Evolutionary conservation across 148 eudicot species (phyloP).

Genomic region (Fagopyrum homotropicum): DNA sequence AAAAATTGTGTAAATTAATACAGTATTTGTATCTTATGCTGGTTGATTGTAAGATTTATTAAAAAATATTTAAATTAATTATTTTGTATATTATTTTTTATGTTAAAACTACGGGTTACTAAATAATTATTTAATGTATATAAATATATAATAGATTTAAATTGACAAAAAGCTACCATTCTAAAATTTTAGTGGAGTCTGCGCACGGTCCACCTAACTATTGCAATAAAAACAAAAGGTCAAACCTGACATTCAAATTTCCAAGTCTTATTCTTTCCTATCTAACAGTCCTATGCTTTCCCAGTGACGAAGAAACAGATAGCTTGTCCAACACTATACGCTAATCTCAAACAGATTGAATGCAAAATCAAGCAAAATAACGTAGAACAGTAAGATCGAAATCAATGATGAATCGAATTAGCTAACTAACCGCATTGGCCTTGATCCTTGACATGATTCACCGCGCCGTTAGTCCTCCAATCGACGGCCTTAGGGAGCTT

Average conservation of each 20-base stretch:
- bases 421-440: conserved; percentile 58
- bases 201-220: background rate
- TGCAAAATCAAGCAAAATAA: background rate
- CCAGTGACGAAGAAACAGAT: background rate
- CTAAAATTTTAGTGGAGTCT: background rate
- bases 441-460: conserved; percentile 65
- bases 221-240: background rate
- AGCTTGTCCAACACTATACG: background rate
- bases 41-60: too few species aligned
- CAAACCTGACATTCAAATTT: background rate
- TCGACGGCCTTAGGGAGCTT: conserved; percentile 57
- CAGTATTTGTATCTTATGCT: too few species aligned
- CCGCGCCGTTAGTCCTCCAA: conserved; percentile 71
- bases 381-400: background rate
- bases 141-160: too few species aligned
- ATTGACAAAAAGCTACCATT: background rate
- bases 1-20: too few species aligned
- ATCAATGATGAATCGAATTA: background rate
- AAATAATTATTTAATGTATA: too few species aligned
- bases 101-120: too few species aligned
- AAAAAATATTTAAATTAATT: too few species aligned
- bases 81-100: too few species aligned
- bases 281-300: background rate
- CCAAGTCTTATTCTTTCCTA: background rate
- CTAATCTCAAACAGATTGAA: background rate